These are phyloP conservation scores for Teratosphaeria nubilosa DNA, from an alignment of 2,329 filamentous ascomycete species.

Conservation along the genomic window DNA sequence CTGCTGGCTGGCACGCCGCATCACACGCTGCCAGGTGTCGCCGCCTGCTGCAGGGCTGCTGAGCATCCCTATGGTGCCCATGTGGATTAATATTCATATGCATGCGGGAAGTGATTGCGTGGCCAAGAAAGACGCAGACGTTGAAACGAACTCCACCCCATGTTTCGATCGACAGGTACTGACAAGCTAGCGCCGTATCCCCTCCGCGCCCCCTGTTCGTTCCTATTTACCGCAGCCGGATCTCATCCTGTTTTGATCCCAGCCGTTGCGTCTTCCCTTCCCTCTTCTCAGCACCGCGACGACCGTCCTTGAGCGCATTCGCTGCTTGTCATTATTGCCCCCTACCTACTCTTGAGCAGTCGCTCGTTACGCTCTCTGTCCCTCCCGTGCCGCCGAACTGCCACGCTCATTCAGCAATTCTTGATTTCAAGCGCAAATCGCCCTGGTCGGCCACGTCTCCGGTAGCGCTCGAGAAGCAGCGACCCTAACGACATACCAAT, in stretches of 20 bases:
- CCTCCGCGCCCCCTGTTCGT: conserved; percentile 2
- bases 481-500: background rate
- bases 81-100: background rate
- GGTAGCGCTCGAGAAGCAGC: conserved; percentile 32
- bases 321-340: conserved; percentile 16
- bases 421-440: conserved; percentile 22
- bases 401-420: conserved; percentile 21
- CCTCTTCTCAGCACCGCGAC: conserved; percentile 15
- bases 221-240: background rate
- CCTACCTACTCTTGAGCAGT: conserved; percentile 21
- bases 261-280: conserved; percentile 8
- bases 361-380: conserved; percentile 31
- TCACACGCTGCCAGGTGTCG: background rate
- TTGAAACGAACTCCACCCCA: background rate
- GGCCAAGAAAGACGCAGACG: background rate
- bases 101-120: background rate
- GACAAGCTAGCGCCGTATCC: background rate
- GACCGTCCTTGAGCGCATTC: conserved; percentile 7
- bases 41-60: background rate
- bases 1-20: background rate
- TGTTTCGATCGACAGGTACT: background rate
- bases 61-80: background rate
- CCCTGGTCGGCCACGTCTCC: conserved; percentile 33
- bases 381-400: conserved; percentile 22
- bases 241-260: background rate